Conservation (phyloP, 2,329 filamentous ascomycete species). For the Hypoxylon sp. region DNA sequence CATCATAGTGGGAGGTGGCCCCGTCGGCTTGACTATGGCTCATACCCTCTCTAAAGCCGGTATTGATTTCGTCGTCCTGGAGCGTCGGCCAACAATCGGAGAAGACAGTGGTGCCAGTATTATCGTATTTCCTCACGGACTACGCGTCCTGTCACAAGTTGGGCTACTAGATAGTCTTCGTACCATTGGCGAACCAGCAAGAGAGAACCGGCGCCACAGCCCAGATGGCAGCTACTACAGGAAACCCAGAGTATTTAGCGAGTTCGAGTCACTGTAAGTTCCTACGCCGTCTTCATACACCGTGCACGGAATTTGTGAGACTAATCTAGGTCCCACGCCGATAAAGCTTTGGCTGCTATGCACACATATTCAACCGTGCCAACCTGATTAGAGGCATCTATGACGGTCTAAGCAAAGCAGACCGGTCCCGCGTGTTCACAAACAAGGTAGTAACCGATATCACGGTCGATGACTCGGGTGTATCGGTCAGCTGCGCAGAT, state of each 20-base stretch:
- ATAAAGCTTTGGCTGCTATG: conserved; percentile 29
- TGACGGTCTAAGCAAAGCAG: conserved; percentile 23
- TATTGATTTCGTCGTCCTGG: conserved; percentile 56
- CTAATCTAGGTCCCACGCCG: not conserved
- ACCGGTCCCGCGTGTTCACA: conserved; percentile 25
- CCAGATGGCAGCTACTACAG: conserved; percentile 11
- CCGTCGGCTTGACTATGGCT: conserved; percentile 48
- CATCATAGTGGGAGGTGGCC: conserved; percentile 49
- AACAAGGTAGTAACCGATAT: conserved; percentile 34
- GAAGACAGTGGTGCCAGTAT: conserved; percentile 36
- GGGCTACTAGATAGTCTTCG: conserved; percentile 28
- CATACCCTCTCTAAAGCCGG: conserved; percentile 47
- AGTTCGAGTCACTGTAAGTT: conserved; percentile 6
- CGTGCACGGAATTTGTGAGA: not conserved
- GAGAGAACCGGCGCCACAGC: not conserved
- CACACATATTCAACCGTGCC: conserved; percentile 28
- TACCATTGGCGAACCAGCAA: conserved; percentile 10
- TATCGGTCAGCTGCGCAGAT: conserved; percentile 31
- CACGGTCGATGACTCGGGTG: conserved; percentile 21
- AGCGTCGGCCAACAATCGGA: conserved; percentile 38
- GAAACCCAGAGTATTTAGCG: not conserved
- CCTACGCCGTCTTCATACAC: not conserved
- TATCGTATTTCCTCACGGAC: conserved; percentile 22
- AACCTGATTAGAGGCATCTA: conserved; percentile 26
- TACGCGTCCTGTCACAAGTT: conserved; percentile 33